Conservation (phyloP, 192 early-diverging fungal species). For the Oehlia diaphana region DNA sequence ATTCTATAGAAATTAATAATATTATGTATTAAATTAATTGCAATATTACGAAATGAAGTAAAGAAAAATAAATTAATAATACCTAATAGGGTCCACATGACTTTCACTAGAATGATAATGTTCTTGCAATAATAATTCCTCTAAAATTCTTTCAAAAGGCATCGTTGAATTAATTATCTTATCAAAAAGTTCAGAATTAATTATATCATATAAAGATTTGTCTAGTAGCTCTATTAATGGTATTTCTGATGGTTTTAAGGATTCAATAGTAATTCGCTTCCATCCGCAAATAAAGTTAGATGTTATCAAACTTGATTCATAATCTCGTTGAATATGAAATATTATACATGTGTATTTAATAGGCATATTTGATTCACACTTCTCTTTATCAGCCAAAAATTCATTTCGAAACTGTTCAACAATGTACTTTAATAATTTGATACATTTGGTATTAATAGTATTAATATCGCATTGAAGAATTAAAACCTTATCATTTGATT, state of each 20-base stretch:
- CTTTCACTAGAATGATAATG: not conserved
- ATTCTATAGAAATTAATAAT: not conserved
- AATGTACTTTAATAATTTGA: slow-evolving; percentile 10
- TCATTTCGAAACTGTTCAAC: slow-evolving; percentile 9
- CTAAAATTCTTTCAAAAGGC: not conserved
- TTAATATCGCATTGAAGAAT: slow-evolving; percentile 15
- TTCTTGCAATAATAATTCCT: not conserved
- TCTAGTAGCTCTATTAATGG: not conserved
- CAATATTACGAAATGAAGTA: too few relatives aligned
- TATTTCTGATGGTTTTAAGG: not conserved
- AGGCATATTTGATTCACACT: not conserved
- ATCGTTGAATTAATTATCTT: not conserved
- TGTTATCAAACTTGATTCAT: not conserved
- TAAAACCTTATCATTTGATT: not conserved
- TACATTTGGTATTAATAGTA: not conserved
- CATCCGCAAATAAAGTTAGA: not conserved
- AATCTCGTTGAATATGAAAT: not conserved
- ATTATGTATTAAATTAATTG: too few relatives aligned
- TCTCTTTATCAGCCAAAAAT: not conserved
- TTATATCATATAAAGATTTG: not conserved
- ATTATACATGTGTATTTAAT: not conserved
- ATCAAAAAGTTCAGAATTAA: not conserved
- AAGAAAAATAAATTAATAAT: not conserved
- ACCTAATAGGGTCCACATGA: not conserved
- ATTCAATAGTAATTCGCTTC: not conserved